Base-by-base conservation (phyloP, 2,329 filamentous ascomycete genomes). In the Sordariomycetes sp. region DNA sequence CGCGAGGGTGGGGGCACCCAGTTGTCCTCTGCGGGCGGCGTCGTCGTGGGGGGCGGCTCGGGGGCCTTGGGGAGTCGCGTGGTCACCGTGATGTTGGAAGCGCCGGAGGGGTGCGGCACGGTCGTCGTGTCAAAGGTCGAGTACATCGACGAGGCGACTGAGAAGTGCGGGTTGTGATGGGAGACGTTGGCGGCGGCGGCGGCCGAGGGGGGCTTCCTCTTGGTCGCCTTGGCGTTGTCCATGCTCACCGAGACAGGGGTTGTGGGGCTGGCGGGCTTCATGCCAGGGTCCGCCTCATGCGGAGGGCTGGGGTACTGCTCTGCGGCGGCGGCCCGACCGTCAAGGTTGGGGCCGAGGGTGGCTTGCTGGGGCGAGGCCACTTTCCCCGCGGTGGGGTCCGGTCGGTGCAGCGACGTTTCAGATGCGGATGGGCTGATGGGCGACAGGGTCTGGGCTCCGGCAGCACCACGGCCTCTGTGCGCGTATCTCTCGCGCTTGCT, bases 1-100 rank as follows among this genome's bases (percentile, higher is more conserved):
- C 81, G 79, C 54, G 83, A 87, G 2, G 74, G 69, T 6, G 81
- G 81, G 59, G 81, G 78, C 14, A 72, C 70, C 74, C 76, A 78
- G 43, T 53, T 40, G 48, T 57, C 55, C 20, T 57, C 46, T 11
- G 48, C 40, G 18, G 43, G 22, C 7, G 20, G 20, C 43, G 54
- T 25, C 43, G 54, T 34, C 24, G 54, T 8, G 2, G 54, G 22
- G 46, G 54, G 54, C 10, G 14, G 22, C n/a, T n/a, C 34, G 12
- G 37, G 22, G 35, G 43, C 14, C n/a, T 57, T 16, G 25, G 43
- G 40, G 14, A n/a, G 7, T 16, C 40, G 40, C 14, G 40, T 46
- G 40, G 40, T 46, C 40, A 46, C 40, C 18, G 40, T 46, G 40
- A 46, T 51, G 22, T 43, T 57, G 25, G 43, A 10, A 24, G 46